These are phyloP conservation scores for Mangifera indica DNA, from an alignment of 345 rosid genomes.

Conservation along the genomic window DNA sequence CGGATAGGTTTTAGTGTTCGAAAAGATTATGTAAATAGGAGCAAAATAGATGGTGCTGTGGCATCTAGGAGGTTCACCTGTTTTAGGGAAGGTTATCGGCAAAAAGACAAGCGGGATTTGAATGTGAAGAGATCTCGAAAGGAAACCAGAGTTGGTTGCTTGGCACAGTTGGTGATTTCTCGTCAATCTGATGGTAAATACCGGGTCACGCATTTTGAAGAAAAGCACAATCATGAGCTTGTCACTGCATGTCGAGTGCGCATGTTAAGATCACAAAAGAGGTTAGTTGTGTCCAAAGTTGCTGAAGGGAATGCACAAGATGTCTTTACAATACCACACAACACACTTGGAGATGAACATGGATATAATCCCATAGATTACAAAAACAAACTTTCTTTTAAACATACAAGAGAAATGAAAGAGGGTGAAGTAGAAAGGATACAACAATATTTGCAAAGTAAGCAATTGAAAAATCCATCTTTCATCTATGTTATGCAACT, in stretches of 20 bases:
- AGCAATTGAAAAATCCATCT: conserved; percentile 33
- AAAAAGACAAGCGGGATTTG: conserved; percentile 30
- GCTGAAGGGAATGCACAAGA: conserved; percentile 24
- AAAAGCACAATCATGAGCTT: conserved; percentile 39
- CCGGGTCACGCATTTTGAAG: conserved; percentile 37
- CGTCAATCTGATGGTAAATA: conserved; percentile 39
- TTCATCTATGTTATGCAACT: conserved; percentile 35
- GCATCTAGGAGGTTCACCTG: conserved; percentile 42
- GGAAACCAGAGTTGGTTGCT: conserved; percentile 43
- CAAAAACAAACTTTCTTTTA: conserved; percentile 26
- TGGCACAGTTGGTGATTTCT: conserved; percentile 36
- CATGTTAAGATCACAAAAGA: conserved; percentile 35
- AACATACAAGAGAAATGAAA: conserved; percentile 24
- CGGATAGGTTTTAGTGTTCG: conserved; percentile 39
- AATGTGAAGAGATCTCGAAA: conserved; percentile 33
- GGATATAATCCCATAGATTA: conserved; percentile 21
- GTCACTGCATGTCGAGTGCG: conserved; percentile 31
- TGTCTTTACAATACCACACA: conserved; percentile 8
- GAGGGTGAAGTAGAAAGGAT: conserved; percentile 35
- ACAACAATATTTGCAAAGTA: conserved; percentile 27
- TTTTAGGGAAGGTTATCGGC: conserved; percentile 42
- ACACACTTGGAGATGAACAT: conserved; percentile 13
- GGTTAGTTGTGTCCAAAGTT: conserved; percentile 21
- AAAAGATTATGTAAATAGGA: conserved; percentile 37
- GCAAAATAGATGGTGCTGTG: conserved; percentile 41